Evolutionary conservation across 1,139 yeast genomes (phyloP).

Genomic region (Suhomyces bokatorum): DNA sequence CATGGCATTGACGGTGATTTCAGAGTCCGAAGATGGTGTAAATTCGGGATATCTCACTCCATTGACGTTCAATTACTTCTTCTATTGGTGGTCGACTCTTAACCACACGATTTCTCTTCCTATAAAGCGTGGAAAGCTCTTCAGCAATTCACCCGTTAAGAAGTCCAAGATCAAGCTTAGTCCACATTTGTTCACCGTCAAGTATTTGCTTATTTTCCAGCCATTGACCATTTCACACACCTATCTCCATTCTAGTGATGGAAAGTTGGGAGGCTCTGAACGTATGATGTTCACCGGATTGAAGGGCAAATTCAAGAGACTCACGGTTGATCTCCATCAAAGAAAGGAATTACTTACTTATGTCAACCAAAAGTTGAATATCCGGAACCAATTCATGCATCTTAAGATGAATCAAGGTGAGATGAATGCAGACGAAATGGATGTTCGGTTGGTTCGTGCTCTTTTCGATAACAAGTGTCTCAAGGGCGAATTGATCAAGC

Average conservation of each 20-base stretch:
- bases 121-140: conserved; percentile 68
- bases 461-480: conserved; percentile 59
- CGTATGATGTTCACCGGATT: conserved; percentile 71
- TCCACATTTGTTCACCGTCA: conserved; percentile 72
- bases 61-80: conserved; percentile 63
- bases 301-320: conserved; percentile 67
- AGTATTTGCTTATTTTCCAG: conserved; percentile 70
- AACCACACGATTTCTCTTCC: conserved; percentile 74
- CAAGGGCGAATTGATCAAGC: conserved; percentile 45
- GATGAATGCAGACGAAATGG: conserved; percentile 68
- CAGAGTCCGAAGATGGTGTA: conserved; percentile 36
- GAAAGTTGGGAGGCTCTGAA: conserved; percentile 43
- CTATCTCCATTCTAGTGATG: conserved; percentile 57
- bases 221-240: conserved; percentile 77
- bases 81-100: conserved; percentile 81
- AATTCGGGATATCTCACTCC: conserved; percentile 83
- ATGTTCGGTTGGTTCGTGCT: conserved; percentile 71
- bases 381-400: conserved; percentile 52
- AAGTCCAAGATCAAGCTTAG: conserved; percentile 63
- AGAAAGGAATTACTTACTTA: conserved; percentile 68
- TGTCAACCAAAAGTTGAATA: conserved; percentile 56
- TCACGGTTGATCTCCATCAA: conserved; percentile 82
- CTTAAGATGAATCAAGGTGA: conserved; percentile 79
- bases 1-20: conserved; percentile 43
- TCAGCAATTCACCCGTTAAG: conserved; percentile 31